Percentiles rank a stretch among this genome's conserved stretches.
Conservation (phyloP, 208 protist genomes). For the Eutreptiella sp. region DNA sequence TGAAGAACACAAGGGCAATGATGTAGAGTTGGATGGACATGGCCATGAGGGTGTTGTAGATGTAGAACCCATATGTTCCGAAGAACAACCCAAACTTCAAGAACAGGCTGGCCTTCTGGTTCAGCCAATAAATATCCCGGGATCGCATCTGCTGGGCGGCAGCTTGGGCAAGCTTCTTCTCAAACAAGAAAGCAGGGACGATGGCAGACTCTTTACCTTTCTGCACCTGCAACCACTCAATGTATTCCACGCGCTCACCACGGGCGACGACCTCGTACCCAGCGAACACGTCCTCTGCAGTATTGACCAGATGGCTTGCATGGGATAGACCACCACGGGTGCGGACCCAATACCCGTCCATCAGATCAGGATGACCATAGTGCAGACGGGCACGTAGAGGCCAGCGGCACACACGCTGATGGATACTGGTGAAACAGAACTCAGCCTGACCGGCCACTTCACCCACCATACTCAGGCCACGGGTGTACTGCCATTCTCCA, state of each 20-base stretch:
- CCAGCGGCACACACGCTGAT: constrained; percentile 24
- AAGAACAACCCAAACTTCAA: constrained; percentile 16
- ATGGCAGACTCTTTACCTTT: constrained; percentile 23
- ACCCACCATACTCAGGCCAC: constrained; percentile 17
- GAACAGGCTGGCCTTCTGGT: constrained; percentile 15
- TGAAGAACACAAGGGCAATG: constrained; percentile 23
- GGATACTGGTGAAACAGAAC: constrained; percentile 30
- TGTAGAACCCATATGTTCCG: constrained; percentile 21
- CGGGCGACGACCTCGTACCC: constrained; percentile 25
- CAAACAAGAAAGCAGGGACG: constrained; percentile 8
- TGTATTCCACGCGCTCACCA: constrained; percentile 17
- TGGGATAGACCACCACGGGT: constrained; percentile 17
- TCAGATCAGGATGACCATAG: constrained; percentile 30
- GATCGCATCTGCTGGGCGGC: constrained; percentile 29
- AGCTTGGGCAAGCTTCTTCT: constrained; percentile 22
- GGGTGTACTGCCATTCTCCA: constrained; percentile 18
- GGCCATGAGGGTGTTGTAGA: constrained; percentile 27
- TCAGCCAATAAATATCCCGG: constrained; percentile 10
- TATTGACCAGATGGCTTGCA: constrained; percentile 17
- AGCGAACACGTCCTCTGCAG: constrained; percentile 26
- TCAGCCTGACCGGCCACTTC: constrained; percentile 25
- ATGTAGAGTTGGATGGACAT: constrained; percentile 31
- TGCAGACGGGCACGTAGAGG: constrained; percentile 17
- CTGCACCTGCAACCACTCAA: constrained; percentile 28
- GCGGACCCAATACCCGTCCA: constrained; percentile 23